Evolutionary conservation across 345 rosid species (phyloP).

Genomic region (Limnanthes douglasii): DNA sequence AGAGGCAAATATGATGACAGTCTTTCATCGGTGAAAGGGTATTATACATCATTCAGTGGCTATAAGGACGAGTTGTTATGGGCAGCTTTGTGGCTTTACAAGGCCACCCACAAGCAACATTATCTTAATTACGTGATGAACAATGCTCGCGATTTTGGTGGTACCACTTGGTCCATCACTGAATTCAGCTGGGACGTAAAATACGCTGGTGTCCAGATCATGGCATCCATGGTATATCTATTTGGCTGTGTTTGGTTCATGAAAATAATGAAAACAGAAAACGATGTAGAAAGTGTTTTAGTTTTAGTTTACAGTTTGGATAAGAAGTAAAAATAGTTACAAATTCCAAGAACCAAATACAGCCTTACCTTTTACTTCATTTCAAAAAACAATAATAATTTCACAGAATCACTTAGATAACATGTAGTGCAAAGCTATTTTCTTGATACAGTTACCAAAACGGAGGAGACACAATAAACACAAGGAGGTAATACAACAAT

Average conservation of each 20-base stretch:
- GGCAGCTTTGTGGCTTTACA: conserved; percentile 89
- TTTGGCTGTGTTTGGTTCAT: too few species aligned
- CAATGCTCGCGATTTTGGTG: conserved; percentile 74
- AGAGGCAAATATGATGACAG: conserved; percentile 89
- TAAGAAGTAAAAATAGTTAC: too few species aligned
- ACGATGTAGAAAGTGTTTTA: too few species aligned
- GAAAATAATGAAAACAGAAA: too few species aligned
- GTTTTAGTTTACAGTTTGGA: conserved; percentile 9
- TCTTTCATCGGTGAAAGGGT: conserved; percentile 70
- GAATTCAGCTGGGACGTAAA: conserved; percentile 95
- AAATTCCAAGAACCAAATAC: too few species aligned
- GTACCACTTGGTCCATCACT: conserved; percentile 72
- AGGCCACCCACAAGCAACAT: conserved; percentile 54
- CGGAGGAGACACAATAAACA: conserved; percentile 60
- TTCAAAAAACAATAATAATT: background rate
- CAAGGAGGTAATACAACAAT: conserved; percentile 48
- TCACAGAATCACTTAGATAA: background rate
- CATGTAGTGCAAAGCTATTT: background rate
- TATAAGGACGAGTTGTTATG: conserved; percentile 91
- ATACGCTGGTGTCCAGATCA: conserved; percentile 83
- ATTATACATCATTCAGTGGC: conserved; percentile 74
- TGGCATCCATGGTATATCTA: conserved; percentile 62
- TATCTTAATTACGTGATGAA: conserved; percentile 72
- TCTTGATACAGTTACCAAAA: conserved; percentile 45
- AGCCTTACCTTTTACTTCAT: background rate